Percentiles rank a stretch among this genome's conserved stretches.
Conservation (phyloP, 208 protist species). For the Crithidia sp. region DNA sequence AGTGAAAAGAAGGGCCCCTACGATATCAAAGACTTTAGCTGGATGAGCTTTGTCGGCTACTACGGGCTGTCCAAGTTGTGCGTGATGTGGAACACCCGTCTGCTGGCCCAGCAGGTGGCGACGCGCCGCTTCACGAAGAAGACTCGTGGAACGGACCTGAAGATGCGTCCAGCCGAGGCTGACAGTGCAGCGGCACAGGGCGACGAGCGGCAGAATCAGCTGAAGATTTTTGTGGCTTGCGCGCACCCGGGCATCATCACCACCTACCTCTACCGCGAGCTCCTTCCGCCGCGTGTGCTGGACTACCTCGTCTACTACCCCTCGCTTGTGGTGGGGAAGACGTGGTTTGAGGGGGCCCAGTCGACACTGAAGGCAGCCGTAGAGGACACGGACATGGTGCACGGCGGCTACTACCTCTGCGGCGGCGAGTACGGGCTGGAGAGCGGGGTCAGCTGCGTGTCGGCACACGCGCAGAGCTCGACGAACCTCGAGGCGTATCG, state of each 20-base stretch:
- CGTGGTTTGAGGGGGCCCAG: conserved; percentile 81
- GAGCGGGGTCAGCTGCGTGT: conserved; percentile 72
- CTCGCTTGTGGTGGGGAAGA: conserved; percentile 83
- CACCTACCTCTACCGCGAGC: conserved; percentile 85
- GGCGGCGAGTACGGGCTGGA: conserved; percentile 70
- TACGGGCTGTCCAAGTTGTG: conserved; percentile 90
- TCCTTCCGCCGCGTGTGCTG: conserved; percentile 69
- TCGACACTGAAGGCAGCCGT: conserved; percentile 62
- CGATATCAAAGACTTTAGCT: conserved; percentile 51
- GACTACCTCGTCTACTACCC: conserved; percentile 83
- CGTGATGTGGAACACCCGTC: conserved; percentile 80
- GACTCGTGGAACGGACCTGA: background rate
- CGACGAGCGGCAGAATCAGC: conserved; percentile 11
- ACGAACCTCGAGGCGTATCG: conserved; percentile 44
- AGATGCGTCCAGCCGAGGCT: background rate
- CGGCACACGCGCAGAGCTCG: conserved; percentile 47
- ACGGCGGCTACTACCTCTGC: conserved; percentile 85
- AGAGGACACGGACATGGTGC: conserved; percentile 58
- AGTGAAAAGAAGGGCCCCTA: conserved; percentile 10
- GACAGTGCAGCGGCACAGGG: background rate
- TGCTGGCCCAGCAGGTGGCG: conserved; percentile 62
- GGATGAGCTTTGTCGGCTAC: conserved; percentile 78
- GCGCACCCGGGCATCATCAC: conserved; percentile 80
- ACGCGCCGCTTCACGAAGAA: conserved; percentile 36
- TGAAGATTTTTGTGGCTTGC: conserved; percentile 77